These are phyloP conservation scores for Stramenopiles sp. DNA, from an alignment of 352 stramenopile species.

Conservation along the genomic window DNA sequence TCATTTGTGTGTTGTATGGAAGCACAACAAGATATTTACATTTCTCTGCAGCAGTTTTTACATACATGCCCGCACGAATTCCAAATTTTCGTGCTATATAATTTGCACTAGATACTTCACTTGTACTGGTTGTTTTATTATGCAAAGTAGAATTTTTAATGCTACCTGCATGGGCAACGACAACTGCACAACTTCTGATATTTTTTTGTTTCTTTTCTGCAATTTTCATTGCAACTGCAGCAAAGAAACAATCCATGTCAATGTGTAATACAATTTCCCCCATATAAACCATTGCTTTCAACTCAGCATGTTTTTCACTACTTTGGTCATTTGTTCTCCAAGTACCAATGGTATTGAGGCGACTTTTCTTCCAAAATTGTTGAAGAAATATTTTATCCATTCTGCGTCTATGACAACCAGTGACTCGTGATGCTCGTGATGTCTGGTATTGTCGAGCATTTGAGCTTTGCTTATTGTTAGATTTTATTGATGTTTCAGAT, in stretches of 20 bases:
- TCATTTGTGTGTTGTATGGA: slow-evolving; percentile 53
- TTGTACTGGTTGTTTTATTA: neutral
- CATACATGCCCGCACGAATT: slow-evolving; percentile 62
- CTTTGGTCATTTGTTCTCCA: no score
- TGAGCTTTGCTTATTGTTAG: slow-evolving; percentile 2
- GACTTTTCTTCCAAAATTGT: slow-evolving; percentile 22
- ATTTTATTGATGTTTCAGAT: no score
- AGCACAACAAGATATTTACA: slow-evolving; percentile 60
- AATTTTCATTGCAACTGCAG: slow-evolving; percentile 44
- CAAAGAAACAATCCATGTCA: slow-evolving; percentile 93
- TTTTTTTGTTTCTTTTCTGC: slow-evolving; percentile 22
- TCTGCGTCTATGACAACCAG: no score
- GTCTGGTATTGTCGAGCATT: slow-evolving; percentile 3
- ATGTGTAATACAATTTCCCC: slow-evolving; percentile 79
- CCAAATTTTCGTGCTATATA: slow-evolving; percentile 57
- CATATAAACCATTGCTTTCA: neutral
- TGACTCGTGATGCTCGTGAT: slow-evolving; percentile 12
- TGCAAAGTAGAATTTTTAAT: neutral
- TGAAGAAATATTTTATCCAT: slow-evolving; percentile 24
- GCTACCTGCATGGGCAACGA: slow-evolving; percentile 36
- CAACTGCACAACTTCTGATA: slow-evolving; percentile 49
- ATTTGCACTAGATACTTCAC: slow-evolving; percentile 58
- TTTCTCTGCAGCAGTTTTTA: slow-evolving; percentile 44
- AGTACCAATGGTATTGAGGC: slow-evolving; percentile 21
- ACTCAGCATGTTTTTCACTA: no score